Base-by-base conservation (phyloP, 2,329 filamentous ascomycete species). In the Aspergillus carbonarius region DNA sequence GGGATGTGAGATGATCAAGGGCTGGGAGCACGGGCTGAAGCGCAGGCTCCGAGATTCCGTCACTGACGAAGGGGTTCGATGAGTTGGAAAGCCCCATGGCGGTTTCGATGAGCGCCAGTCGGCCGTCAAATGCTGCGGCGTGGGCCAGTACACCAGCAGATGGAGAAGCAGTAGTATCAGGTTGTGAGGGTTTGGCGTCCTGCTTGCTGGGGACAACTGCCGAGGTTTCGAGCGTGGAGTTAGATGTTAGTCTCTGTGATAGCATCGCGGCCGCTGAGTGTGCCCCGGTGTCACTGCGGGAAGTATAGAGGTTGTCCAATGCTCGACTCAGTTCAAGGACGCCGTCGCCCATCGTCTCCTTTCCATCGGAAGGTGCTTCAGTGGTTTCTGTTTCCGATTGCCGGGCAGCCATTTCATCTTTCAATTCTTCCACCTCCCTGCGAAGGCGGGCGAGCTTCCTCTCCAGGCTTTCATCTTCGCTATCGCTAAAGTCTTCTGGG, bases 101-200 rank as follows among this genome's bases (percentile, higher is more conserved):
- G 65, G 87, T 87, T 78, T 99, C 95, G 49, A 99, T 80, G 30
- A 89, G 79, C 2, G 88, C 80, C 18, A 99, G 84, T 5, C 95
- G 86, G 30, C 85, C 83, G 71, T 98, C 93, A 68, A 99, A 97
- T 62, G 95, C 90, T 23, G 93, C 91, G 6, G 91, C 89, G 73
- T 92, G 90, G 34, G 88, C 86, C 35, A 97, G 81, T 25, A 90
- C 51, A 76, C 82, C 46, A 80, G 88, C 32, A 3, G 72, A 62
- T 5, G 70, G 44, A 20, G 65, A 47, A 46, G 51, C 49, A 39
- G 61, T 48, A 4, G 37, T 35, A 17, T 59, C 37, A 1, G 60
- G 48, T 25, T 59, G 54, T 13, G 62, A 57, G 35, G 62, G 20
- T 2, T 55, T 20, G 17, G 44, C 55, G 32, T 61, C 49, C 6